Percentiles rank a stretch among this genome's conserved stretches.
Evolutionary conservation across 129 eudicot genomes (phyloP).

Genomic region (Oenanthe sinensis): DNA sequence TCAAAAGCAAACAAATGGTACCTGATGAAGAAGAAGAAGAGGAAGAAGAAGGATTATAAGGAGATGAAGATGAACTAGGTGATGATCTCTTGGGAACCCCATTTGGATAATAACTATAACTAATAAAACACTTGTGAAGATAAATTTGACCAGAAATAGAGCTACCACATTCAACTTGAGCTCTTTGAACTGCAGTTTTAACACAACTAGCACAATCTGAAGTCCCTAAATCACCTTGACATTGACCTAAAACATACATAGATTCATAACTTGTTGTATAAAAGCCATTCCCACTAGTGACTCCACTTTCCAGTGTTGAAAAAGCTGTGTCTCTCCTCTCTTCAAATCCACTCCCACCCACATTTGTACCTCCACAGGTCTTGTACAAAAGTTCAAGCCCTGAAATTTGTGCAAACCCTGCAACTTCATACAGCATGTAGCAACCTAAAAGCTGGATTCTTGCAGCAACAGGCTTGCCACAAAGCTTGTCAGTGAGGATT

Average conservation of each 20-base stretch:
- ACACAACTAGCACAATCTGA: slow-evolving; percentile 77
- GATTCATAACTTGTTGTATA: slow-evolving; percentile 48
- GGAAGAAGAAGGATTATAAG: slow-evolving; percentile 30
- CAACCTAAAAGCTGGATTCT: slow-evolving; percentile 81
- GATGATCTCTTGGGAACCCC: slow-evolving; percentile 50
- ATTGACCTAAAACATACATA: slow-evolving; percentile 71
- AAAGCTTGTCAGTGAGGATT: slow-evolving; percentile 62
- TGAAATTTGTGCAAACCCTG: slow-evolving; percentile 69
- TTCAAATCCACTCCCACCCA: slow-evolving; percentile 55
- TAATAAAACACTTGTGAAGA: slow-evolving; percentile 70
- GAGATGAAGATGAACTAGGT: slow-evolving; percentile 27
- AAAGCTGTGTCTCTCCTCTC: slow-evolving; percentile 62
- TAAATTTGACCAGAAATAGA: slow-evolving; percentile 66
- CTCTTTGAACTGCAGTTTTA: slow-evolving; percentile 68
- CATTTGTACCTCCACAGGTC: slow-evolving; percentile 51
- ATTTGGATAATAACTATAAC: slow-evolving; percentile 55
- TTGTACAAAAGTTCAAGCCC: slow-evolving; percentile 78
- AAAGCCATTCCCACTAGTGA: slow-evolving; percentile 48
- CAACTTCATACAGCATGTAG: slow-evolving; percentile 70
- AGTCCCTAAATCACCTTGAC: slow-evolving; percentile 77
- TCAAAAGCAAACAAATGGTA: slow-evolving; percentile 1
- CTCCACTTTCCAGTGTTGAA: slow-evolving; percentile 37
- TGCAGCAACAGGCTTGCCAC: slow-evolving; percentile 68
- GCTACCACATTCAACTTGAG: slow-evolving; percentile 85
- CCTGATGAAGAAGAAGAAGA: slow-evolving; percentile 37